Evolutionary conservation across 257 asterid genomes (phyloP), one percentile per base, ranked within the genome.

Genomic region (Handroanthus guayacan): DNA sequence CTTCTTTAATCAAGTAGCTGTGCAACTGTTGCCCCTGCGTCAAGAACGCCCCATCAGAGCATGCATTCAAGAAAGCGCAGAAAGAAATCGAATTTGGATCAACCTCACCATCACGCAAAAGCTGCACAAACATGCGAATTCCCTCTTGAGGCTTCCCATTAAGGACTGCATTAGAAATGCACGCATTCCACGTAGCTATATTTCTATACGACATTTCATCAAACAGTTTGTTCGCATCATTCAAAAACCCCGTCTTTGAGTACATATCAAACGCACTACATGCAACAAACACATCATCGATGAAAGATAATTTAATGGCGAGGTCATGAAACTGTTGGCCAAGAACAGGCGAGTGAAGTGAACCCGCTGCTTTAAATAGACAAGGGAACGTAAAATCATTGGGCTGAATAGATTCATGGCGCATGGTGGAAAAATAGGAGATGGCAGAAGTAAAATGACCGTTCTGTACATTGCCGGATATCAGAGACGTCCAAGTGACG

Each of bases 341-440:
- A 1, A 87, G 82, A 9, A 71, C 5, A 14, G 90, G 84, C 12
- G 80, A 77, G 8, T 70, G 82, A 10, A 92, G 74, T 16, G 86
- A 81, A 34, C 89, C 80, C 11, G 98, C 81, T 25, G 98, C 90
- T 77, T 94, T 92, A 76, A 94, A 92, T 14, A 91, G 87, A 78
- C 97, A 89, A 48, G 99, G 97, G 78, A 90, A 87, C 0, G 99
- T 94, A 79, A 89, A 94, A 75, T 94, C 97, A 34, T 92, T 94
- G 0, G 98, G 98, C n/a, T 72, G 90, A 62, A 94, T 31, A 61
- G 69, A 58, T 34, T 90, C 96, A 2, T 79, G 75, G 68, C 91
- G 90, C 99, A 94, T 94, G 76, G 76, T 6, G 25, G 83, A 52
- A 76, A 88, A 92, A 58, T 75, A 79, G 64, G 68, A 52, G 45